phyloP scores from a whole-genome alignment of 2,329 filamentous ascomycete genomes.

The Fusarium sp. region DNA sequence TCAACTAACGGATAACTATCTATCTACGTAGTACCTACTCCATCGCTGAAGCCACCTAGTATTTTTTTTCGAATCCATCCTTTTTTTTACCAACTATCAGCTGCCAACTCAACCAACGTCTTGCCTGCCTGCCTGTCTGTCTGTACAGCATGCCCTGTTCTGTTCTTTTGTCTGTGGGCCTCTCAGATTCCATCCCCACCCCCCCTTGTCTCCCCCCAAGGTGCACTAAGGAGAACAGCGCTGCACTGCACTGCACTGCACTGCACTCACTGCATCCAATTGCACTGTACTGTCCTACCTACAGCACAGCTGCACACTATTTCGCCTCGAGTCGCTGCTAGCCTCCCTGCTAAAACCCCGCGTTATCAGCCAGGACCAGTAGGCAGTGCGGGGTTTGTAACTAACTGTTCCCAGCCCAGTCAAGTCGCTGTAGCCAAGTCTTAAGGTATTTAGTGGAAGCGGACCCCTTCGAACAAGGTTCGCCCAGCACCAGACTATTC shows the following conservation, averaged over 20 bases:
- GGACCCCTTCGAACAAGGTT: slow-evolving; percentile 35
- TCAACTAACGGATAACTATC: too few relatives aligned
- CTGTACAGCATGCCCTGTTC: not conserved
- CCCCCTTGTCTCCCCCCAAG: not conserved
- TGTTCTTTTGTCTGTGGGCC: not conserved
- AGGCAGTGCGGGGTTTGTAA: slow-evolving; percentile 38
- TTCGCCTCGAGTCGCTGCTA: not conserved
- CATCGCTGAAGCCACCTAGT: too few relatives aligned
- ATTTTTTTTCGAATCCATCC: too few relatives aligned
- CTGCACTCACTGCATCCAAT: too few relatives aligned
- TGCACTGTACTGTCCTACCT: too few relatives aligned
- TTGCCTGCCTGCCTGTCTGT: not conserved
- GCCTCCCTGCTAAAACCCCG: slow-evolving; percentile 23
- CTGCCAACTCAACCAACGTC: too few relatives aligned
- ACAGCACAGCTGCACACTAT: too few relatives aligned
- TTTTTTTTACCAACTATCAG: too few relatives aligned
- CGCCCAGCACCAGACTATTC: not conserved
- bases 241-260: not conserved
- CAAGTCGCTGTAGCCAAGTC: not conserved
- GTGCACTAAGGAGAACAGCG: too few relatives aligned
- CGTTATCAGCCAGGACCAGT: slow-evolving; percentile 35
- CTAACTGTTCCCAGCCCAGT: not conserved
- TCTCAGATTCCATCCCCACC: not conserved
- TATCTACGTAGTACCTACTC: too few relatives aligned
- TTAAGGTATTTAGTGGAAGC: slow-evolving; percentile 40